Evolutionary conservation across 768 basidiomycete species (phyloP), one percentile per base, ranked within the genome.

Genomic region (Trametopsis cervina): DNA sequence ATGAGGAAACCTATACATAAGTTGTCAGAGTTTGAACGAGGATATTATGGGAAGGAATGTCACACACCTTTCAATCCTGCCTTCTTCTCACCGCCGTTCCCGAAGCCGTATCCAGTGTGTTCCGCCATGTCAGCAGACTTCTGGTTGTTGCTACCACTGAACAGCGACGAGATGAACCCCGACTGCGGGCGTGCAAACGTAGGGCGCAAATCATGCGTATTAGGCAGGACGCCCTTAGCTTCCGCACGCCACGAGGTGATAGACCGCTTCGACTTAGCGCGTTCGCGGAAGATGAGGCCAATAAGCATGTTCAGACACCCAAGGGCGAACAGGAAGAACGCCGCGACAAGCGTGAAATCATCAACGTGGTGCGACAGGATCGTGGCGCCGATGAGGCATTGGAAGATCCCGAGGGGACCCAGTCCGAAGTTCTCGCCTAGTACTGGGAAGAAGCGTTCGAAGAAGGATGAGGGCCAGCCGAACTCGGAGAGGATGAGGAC

Each of bases 231-330:
- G 39, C 75, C 74, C 60, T 74, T 79, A 11, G 71, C 62, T 38
- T 78, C 72, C 41, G 74, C 74, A 52, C 80, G 74, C 86, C 84
- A 88, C 20, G 76, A 69, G 20, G 74, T 76, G 60, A 90, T 69
- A 17, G 80, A 81, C 40, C 87, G 82, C 56, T 76, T 79, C 54
- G 67, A 56, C 64, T 85, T 89, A 53, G 76, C 81, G 1, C 63
- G 63, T 54, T 81, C 77, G 53, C 84, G 81, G 78, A 86, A 90
- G 64, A 89, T 73, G 62, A 91, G 78, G 25, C 88, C 87, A 57
- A 85, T 75, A 40, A 89, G 63, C 54, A 92, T 84, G 72, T 94
- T 91, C 47, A 95, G 66, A 66, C 89, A 91, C n/a, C 91, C 92
- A 49, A 95, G 60, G 44, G 89, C 76, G 71, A 95, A 95, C 52